Evolutionary conservation across 805 yeast species (phyloP).

Genomic region (Suhomyces canberraensis): DNA sequence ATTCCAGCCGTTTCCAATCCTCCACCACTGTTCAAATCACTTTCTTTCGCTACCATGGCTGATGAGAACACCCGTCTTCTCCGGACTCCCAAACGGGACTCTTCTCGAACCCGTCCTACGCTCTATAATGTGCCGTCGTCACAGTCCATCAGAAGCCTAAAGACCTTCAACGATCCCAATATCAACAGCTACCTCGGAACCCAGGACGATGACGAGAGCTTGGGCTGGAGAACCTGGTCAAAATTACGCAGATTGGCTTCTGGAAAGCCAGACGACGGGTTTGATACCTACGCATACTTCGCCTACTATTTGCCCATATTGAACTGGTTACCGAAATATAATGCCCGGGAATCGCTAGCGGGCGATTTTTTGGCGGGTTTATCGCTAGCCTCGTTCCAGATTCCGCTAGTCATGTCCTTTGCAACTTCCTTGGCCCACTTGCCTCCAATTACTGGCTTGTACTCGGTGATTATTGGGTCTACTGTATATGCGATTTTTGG

Average conservation of each 20-base stretch:
- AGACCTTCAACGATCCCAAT: conserved; percentile 16
- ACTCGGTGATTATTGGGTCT: conserved; percentile 75
- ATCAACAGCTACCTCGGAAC: conserved; percentile 11
- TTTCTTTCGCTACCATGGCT: too few relatives aligned
- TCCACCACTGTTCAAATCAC: too few relatives aligned
- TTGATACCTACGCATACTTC: conserved; percentile 24
- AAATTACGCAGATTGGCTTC: conserved; percentile 1
- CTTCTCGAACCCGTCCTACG: conserved; percentile 19
- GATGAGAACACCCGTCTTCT: conserved; percentile 7
- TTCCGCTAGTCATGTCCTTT: conserved; percentile 56
- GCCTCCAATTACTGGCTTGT: conserved; percentile 76
- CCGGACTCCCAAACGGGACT: background rate
- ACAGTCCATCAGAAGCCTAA: conserved; percentile 19
- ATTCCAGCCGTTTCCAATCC: too few relatives aligned
- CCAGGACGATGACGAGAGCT: conserved; percentile 3
- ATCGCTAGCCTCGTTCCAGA: conserved; percentile 32
- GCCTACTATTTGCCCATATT: conserved; percentile 32
- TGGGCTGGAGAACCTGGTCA: conserved; percentile 5
- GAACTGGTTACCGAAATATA: conserved; percentile 29
- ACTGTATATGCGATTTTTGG: conserved; percentile 76
- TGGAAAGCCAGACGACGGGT: conserved; percentile 6
- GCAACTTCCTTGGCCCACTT: conserved; percentile 83
- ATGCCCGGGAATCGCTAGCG: conserved; percentile 10
- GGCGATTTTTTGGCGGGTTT: conserved; percentile 34
- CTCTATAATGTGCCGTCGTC: conserved; percentile 26